phyloP scores from a whole-genome alignment of 441 rosid species.

The Populus hybrid region DNA sequence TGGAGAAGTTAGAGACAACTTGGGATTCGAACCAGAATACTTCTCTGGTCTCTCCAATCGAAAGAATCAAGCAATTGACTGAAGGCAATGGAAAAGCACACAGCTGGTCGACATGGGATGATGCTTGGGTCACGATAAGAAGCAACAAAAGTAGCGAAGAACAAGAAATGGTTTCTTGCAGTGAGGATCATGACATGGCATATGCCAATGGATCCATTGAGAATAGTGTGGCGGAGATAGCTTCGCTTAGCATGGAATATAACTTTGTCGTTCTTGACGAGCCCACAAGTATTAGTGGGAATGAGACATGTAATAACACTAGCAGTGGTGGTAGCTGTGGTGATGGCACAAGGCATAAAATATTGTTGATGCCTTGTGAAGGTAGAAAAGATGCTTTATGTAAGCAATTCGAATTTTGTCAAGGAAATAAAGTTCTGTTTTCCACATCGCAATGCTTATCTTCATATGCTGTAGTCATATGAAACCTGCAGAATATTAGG shows the following conservation, averaged over 20 bases:
- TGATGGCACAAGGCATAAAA: background rate
- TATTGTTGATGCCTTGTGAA: conserved; percentile 7
- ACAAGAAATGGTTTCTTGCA: background rate
- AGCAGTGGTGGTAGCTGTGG: background rate
- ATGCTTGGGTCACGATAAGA: conserved; percentile 63
- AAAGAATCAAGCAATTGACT: conserved; percentile 47
- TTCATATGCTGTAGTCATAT: background rate
- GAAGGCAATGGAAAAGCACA: conserved; percentile 12
- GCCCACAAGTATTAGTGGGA: conserved; percentile 1
- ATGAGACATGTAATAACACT: background rate
- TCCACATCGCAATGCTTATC: background rate
- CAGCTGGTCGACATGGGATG: conserved; percentile 41
- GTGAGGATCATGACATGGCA: background rate
- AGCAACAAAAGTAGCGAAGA: conserved; percentile 15
- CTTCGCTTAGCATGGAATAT: conserved; percentile 10
- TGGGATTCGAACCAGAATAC: conserved; percentile 20
- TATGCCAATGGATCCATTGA: background rate
- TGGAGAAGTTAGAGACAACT: conserved; percentile 22
- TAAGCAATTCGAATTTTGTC: background rate
- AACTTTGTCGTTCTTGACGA: background rate
- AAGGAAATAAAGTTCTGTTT: conserved; percentile 1
- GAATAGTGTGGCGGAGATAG: conserved; percentile 1
- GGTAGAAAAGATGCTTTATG: background rate
- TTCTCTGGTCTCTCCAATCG: conserved; percentile 20
- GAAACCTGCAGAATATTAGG: background rate